Evolutionary conservation across 2,329 filamentous ascomycete genomes (phyloP).

Genomic region (Botrytis elliptica): DNA sequence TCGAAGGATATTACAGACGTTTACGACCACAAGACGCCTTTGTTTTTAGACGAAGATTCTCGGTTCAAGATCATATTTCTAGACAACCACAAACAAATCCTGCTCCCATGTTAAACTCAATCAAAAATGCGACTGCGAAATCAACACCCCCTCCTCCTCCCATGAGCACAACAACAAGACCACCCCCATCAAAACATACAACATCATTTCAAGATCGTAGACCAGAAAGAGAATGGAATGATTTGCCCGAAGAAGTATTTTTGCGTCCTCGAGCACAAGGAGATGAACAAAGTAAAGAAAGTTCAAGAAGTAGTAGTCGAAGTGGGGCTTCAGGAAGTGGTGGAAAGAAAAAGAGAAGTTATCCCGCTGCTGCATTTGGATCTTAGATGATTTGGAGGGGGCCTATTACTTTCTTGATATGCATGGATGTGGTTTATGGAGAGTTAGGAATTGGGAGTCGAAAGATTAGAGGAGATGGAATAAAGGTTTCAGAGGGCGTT

Average conservation of each 20-base stretch:
- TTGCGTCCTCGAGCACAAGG: constrained; percentile 37
- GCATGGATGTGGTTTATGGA: neutral
- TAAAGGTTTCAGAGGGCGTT: neutral
- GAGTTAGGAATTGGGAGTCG: neutral
- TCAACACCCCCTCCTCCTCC: constrained; percentile 32
- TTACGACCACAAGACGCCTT: constrained; percentile 61
- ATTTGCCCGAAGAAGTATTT: constrained; percentile 58
- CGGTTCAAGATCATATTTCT: constrained; percentile 32
- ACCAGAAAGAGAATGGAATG: constrained; percentile 64
- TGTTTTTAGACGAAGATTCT: constrained; percentile 51
- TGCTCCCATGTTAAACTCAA: constrained; percentile 50
- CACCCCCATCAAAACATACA: constrained; percentile 10
- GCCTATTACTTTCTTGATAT: neutral
- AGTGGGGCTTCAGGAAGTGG: constrained; percentile 43
- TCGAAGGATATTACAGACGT: constrained; percentile 61
- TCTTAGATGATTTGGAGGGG: neutral
- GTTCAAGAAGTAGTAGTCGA: constrained; percentile 54
- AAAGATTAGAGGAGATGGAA: neutral
- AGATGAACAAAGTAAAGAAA: constrained; percentile 40
- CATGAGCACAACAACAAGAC: constrained; percentile 15
- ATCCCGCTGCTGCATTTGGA: constrained; percentile 62
- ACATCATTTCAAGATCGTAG: constrained; percentile 59
- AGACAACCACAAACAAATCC: constrained; percentile 50
- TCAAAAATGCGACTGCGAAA: constrained; percentile 42
- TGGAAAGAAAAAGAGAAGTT: constrained; percentile 58